Percentiles rank a stretch among this genome's conserved stretches.
Conservation (phyloP, 208 protist species). For the Endotrypanum monterogeii region DNA sequence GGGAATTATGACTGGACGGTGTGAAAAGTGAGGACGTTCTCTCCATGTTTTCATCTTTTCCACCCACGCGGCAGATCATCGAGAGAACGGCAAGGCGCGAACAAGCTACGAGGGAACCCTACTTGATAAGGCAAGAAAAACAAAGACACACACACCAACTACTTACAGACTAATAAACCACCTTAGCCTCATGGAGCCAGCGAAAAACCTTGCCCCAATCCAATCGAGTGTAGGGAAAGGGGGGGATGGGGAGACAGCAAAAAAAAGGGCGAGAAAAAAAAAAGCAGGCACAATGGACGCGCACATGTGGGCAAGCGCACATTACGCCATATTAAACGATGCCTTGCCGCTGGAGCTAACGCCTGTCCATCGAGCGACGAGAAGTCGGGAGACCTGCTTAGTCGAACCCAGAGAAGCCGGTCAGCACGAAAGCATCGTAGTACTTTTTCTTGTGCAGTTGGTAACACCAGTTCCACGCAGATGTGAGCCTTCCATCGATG, state of each 20-base stretch:
- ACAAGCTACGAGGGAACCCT: not conserved
- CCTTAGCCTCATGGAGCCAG: not conserved
- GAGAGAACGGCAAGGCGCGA: not conserved
- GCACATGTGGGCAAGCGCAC: not conserved
- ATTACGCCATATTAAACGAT: not conserved
- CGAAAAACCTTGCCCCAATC: not conserved
- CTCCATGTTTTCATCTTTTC: not conserved
- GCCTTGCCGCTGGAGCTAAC: not conserved
- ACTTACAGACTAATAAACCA: not conserved
- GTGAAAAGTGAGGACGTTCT: not conserved
- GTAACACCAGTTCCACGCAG: slow-evolving; percentile 98
- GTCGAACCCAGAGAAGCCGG: slow-evolving; percentile 97
- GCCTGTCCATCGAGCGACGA: not conserved
- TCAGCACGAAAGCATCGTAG: slow-evolving; percentile 95
- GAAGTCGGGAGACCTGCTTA: slow-evolving; percentile 26
- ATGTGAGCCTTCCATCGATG: slow-evolving; percentile 98
- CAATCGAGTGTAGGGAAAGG: not conserved
- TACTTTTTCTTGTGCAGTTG: slow-evolving; percentile 96
- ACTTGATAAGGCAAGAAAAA: too few species aligned
- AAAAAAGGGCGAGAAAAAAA: not conserved
- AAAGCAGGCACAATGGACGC: not conserved
- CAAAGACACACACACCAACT: not conserved
- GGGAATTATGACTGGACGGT: not conserved
- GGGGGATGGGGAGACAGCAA: not conserved
- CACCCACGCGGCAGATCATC: not conserved